Conservation (phyloP, 257 asterid genomes). For the Coffea canephora region DNA sequence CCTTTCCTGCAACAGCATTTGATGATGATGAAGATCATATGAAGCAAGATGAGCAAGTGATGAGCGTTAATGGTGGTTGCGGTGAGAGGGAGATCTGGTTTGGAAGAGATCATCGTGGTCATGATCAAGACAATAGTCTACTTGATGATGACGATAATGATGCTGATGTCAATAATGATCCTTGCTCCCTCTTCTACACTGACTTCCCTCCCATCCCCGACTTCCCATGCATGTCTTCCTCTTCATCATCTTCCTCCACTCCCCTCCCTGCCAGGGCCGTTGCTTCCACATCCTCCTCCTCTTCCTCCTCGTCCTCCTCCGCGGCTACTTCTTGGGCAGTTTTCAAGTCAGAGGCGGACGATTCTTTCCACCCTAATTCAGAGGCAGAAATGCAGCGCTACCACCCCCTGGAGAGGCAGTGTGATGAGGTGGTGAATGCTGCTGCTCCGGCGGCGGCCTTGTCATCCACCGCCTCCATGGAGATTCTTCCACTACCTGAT, state of each 20-base stretch:
- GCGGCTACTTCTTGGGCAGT: slow-evolving; percentile 40
- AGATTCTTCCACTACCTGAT: slow-evolving; percentile 22
- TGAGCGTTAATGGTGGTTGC: slow-evolving; percentile 2
- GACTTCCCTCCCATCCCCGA: slow-evolving; percentile 74
- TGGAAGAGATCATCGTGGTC: slow-evolving; percentile 3
- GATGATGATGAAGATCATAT: slow-evolving; percentile 18
- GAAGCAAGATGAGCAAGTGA: slow-evolving; percentile 33
- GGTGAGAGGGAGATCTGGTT: slow-evolving; percentile 50
- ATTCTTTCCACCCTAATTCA: background rate
- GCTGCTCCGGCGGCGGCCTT: slow-evolving; percentile 27
- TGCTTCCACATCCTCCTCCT: slow-evolving; percentile 28
- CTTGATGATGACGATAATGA: slow-evolving; percentile 11
- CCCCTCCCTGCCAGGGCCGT: slow-evolving; percentile 28
- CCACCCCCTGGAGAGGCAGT: background rate
- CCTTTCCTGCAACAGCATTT: background rate
- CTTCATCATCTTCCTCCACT: slow-evolving; percentile 72
- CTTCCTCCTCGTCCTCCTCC: slow-evolving; percentile 41
- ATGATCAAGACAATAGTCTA: slow-evolving; percentile 19
- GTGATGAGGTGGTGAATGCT: slow-evolving; percentile 3
- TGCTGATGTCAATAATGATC: slow-evolving; percentile 32
- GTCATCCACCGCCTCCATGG: slow-evolving; percentile 55
- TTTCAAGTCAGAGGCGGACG: slow-evolving; percentile 34
- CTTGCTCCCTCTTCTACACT: slow-evolving; percentile 46
- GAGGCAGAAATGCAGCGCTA: slow-evolving; percentile 3
- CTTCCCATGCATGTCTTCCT: slow-evolving; percentile 91